These are phyloP conservation scores for Mycena haematopus DNA, from an alignment of 768 basidiomycete species.

Conservation along the genomic window DNA sequence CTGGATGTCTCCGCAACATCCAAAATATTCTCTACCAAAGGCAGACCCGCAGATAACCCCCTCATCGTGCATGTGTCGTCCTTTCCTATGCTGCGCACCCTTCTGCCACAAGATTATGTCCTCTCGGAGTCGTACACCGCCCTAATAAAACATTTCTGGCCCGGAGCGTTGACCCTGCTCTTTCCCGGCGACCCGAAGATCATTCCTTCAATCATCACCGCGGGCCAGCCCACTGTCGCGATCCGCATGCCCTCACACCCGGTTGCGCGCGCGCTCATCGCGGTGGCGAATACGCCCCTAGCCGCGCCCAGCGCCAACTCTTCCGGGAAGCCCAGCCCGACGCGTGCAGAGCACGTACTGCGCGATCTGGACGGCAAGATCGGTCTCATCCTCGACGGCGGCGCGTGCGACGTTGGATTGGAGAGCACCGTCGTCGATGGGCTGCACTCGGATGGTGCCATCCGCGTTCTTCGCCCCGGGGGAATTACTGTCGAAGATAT, in stretches of 20 bases:
- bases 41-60: slow-evolving; percentile 94
- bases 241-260: slow-evolving; percentile 95
- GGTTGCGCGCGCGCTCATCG: slow-evolving; percentile 88
- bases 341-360: slow-evolving; percentile 83
- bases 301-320: slow-evolving; percentile 97
- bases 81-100: slow-evolving; percentile 72
- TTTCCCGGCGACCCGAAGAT: slow-evolving; percentile 74
- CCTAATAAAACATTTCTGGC: slow-evolving; percentile 91
- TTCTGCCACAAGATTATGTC: slow-evolving; percentile 71
- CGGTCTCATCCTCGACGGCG: slow-evolving; percentile 88
- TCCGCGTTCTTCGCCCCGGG: slow-evolving; percentile 89
- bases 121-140: slow-evolving; percentile 70
- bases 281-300: slow-evolving; percentile 72
- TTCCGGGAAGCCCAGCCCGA: slow-evolving; percentile 94
- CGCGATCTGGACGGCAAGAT: slow-evolving; percentile 81
- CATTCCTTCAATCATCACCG: slow-evolving; percentile 81
- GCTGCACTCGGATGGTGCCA: slow-evolving; percentile 70
- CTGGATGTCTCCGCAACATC: slow-evolving; percentile 65
- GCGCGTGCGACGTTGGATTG: slow-evolving; percentile 85
- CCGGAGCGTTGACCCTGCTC: slow-evolving; percentile 89
- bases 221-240: slow-evolving; percentile 81
- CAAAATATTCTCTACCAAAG: slow-evolving; percentile 87
- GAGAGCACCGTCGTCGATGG: slow-evolving; percentile 98
- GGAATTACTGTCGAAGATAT: slow-evolving; percentile 93
- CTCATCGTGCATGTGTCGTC: slow-evolving; percentile 97